Base-by-base conservation (phyloP, 352 stramenopile genomes). In the Poterioochromonas sp. region DNA sequence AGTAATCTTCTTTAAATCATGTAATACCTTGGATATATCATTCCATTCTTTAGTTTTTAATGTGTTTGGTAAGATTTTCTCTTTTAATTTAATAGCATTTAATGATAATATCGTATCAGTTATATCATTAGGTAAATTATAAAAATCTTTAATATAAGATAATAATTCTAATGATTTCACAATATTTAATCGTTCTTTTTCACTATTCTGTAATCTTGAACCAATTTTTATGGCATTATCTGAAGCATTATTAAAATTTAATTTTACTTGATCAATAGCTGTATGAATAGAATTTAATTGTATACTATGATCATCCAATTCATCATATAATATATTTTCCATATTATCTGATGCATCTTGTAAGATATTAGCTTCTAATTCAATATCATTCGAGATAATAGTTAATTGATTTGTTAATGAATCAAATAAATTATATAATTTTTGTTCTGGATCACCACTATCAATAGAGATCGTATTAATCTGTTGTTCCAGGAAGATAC, bases 131-230 rank as follows among this genome's bases (percentile, higher is more conserved):
- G 65, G 29, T 29, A n/a, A 8, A 34, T 65, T 22, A 32, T 78
- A 0, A 69, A 69, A 78, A 53, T 44, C 29, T 37, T 69, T 37
- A 29, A 78, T 64, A 53, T 68, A 78, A 12, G 2, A 11, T 12
- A 78, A 26, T 53, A 78, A 39, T 39, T 78, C 71, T 12, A 68
- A 20, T 53, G 71, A 63, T 35, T 68, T 68, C 22, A 32, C 51
- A 26, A 78, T 78, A 29, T 69, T 41, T 20, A 51, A 26, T 22
- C 71, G 71, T 34, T 78, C 71, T 20, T 18, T 11, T 32, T 78
- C 71, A 34, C 41, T 22, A 41, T n/a, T 47, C 34, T 40, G 2
- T 5, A 78, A 34, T 53, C 29, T 18, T 5, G 8, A 32, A 37
- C 71, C 71, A 49, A 78, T 15, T 20, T 43, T 40, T 22, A 78